These are phyloP conservation scores for Corymbia citriodora DNA, from an alignment of 441 rosid species.

Conservation along the genomic window DNA sequence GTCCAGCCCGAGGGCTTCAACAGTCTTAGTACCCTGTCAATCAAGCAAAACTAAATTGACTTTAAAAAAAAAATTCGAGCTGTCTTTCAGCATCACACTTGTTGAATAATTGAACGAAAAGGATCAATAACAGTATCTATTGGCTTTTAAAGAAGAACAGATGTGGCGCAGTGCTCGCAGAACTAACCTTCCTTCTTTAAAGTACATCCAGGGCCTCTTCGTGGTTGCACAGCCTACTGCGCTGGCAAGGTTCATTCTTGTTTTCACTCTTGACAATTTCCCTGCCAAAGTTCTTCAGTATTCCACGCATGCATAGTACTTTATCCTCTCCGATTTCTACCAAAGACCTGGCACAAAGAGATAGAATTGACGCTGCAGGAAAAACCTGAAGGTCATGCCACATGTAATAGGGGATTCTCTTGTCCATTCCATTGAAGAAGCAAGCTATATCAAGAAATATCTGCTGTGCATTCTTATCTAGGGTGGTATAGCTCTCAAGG, in stretches of 20 bases:
- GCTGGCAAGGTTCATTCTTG: not conserved
- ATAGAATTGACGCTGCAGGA: not conserved
- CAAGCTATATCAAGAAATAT: not conserved
- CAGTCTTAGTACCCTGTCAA: not conserved
- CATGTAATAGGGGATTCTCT: not conserved
- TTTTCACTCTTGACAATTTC: not conserved
- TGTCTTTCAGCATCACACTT: no score
- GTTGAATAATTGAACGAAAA: no score
- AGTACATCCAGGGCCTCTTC: not conserved
- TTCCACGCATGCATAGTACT: not conserved
- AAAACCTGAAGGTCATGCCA: fast-evolving
- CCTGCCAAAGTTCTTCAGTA: not conserved
- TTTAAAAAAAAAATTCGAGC: no score
- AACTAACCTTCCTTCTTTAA: not conserved
- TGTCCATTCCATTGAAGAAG: not conserved
- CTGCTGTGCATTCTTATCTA: fast-evolving
- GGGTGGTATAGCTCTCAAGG: fast-evolving
- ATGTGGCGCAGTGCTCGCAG: not conserved
- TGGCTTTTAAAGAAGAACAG: not conserved
- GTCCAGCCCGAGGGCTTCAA: not conserved
- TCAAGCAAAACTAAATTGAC: not conserved
- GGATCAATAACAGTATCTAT: not conserved
- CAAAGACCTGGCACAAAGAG: not conserved
- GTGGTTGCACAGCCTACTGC: not conserved
- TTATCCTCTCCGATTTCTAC: not conserved